phyloP scores from a whole-genome alignment of 73 alveolate genomes.

The Paramecium pentaurelia region DNA sequence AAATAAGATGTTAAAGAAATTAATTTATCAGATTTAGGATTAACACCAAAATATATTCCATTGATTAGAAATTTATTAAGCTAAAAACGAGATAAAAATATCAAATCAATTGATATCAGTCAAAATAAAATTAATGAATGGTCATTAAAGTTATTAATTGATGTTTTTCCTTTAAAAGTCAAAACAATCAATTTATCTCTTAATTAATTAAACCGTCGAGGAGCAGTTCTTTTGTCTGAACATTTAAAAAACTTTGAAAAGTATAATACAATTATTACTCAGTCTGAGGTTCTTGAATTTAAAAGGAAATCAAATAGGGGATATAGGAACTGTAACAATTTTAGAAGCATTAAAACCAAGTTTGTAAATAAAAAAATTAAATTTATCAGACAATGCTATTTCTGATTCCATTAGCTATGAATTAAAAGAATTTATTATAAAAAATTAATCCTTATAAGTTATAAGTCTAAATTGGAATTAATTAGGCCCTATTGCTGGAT shows the following conservation, averaged over 20 bases:
- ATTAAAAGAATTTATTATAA: background rate
- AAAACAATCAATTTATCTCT: background rate
- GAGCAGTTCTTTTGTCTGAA: background rate
- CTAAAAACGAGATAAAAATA: background rate
- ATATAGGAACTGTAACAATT: background rate
- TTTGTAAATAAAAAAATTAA: background rate
- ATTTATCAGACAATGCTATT: background rate
- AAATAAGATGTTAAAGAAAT: background rate
- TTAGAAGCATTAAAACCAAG: background rate
- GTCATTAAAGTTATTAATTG: background rate
- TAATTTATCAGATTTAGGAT: constrained; percentile 23
- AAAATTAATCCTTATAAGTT: background rate
- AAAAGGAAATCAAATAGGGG: constrained; percentile 3
- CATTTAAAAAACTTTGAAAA: background rate
- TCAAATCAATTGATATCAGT: background rate
- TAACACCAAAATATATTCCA: constrained; percentile 33
- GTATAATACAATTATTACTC: background rate
- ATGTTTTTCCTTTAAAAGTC: background rate
- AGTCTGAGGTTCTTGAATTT: background rate
- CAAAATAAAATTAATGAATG: background rate
- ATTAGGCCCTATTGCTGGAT: background rate
- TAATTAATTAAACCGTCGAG: background rate
- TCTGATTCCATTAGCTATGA: background rate
- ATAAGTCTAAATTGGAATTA: constrained; percentile 3
- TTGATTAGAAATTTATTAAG: background rate